Evolutionary conservation across 306 rosid species (phyloP).

Genomic region (Elaeagnus macrophylla): DNA sequence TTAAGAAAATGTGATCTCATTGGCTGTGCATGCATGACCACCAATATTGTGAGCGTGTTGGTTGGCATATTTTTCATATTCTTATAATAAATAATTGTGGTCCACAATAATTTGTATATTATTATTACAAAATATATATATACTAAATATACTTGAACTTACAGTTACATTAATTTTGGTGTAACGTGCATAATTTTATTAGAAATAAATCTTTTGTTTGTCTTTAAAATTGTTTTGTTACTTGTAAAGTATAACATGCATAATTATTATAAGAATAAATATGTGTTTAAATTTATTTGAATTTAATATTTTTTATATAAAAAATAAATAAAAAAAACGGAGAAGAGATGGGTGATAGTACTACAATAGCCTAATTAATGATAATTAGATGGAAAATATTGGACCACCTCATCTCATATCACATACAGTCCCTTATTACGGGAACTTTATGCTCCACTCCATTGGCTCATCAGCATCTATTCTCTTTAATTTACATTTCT

Average conservation of each 20-base stretch:
- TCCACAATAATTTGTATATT: constrained; percentile 9
- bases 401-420: constrained; percentile 81
- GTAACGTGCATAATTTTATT: too few species aligned
- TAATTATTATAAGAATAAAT: too few species aligned
- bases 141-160: too few species aligned
- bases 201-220: too few species aligned
- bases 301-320: too few species aligned
- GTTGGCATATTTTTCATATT: constrained; percentile 11
- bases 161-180: too few species aligned
- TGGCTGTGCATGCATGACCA: constrained; percentile 3
- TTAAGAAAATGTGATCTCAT: constrained; percentile 4
- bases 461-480: constrained; percentile 22
- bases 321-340: too few species aligned
- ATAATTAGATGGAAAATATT: constrained; percentile 48
- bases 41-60: constrained; percentile 20
- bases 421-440: constrained; percentile 47
- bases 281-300: too few species aligned
- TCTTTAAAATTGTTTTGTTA: too few species aligned
- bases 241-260: too few species aligned
- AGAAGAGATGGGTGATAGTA: constrained; percentile 51
- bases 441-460: constrained; percentile 35
- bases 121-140: too few species aligned
- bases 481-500: neutral
- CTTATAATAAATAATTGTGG: constrained; percentile 9
- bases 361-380: constrained; percentile 54